These are phyloP conservation scores for Suhomyces wounanorum DNA, from an alignment of 1,139 yeast genomes.

Conservation along the genomic window DNA sequence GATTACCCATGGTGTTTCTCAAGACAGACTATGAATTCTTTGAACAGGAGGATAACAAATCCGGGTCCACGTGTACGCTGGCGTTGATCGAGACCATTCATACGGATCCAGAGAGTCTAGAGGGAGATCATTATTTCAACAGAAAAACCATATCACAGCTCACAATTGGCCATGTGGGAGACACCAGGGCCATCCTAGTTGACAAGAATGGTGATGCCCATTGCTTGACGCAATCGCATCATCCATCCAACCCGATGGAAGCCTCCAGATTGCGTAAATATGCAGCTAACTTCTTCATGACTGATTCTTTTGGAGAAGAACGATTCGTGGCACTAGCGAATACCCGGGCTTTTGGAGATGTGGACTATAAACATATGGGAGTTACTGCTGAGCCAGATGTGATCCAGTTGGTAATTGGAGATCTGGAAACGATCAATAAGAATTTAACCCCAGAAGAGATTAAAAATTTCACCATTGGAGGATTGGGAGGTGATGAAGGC, in stretches of 20 bases:
- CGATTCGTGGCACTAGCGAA: constrained; percentile 84
- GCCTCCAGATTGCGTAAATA: constrained; percentile 68
- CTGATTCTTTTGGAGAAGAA: constrained; percentile 93
- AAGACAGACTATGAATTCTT: constrained; percentile 56
- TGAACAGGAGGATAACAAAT: constrained; percentile 33
- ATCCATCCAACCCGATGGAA: constrained; percentile 83
- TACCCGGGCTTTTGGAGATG: constrained; percentile 92
- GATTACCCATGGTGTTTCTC: constrained; percentile 65
- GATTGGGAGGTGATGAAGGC: constrained; percentile 76
- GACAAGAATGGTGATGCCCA: constrained; percentile 79
- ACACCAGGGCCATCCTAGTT: constrained; percentile 82
- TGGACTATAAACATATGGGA: constrained; percentile 77
- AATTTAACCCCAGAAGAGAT: constrained; percentile 44
- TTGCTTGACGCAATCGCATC: constrained; percentile 77
- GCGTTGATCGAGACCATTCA: constrained; percentile 62
- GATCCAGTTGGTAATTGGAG: constrained; percentile 65
- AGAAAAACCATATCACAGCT: constrained; percentile 68
- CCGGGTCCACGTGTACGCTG: constrained; percentile 88
- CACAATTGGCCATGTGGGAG: constrained; percentile 92
- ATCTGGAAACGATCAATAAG: constrained; percentile 33
- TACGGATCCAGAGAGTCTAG: constrained; percentile 33
- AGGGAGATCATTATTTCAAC: constrained; percentile 63
- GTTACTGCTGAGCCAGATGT: constrained; percentile 92
- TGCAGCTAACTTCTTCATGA: constrained; percentile 73
- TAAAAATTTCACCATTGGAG: constrained; percentile 45